Evolutionary conservation across 805 yeast genomes (phyloP), one percentile per base, ranked within the genome.

Genomic region (Peterozyma toletana): DNA sequence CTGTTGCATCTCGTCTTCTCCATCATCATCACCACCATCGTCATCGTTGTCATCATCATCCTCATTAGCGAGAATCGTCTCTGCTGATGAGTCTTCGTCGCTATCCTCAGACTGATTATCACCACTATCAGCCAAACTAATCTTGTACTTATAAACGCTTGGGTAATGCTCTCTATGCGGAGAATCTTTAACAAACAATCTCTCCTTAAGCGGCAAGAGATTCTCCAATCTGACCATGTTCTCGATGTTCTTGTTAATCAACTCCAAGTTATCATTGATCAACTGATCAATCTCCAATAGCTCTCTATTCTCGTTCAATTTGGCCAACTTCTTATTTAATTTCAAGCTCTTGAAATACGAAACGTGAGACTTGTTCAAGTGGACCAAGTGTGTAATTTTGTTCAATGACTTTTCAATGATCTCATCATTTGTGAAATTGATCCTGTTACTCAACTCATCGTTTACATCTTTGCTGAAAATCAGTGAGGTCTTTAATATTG

Each of bases 141-240:
- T n/a, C 11, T 53, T 64, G 45, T 49, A 53, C 9, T 52, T 54
- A 44, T 63, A 67, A 16, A 75, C 48, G 4, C 58, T 55, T 3
- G 71, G 70, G 53, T 71, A 75, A 50, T 75, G 79, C 14, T 53
- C 54, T 45, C 62, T 58, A 53, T 73, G 71, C 1, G 70, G 60
- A 7, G 67, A 59, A 16, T 61, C 58, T 3, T 56, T 46, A 11
- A 60, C 53, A 27, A 67, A 58, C 13, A 71, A 53, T 36, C 71
- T 56, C 30, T 65, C 70, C 31, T 61, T 59, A 9, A 49, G 43
- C 0, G 71, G 66, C 40, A 74, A 48, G 18, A 51, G 51, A 9
- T 50, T 33, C 46, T 75, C 78, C 9, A 70, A 49, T 14, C 43
- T 49, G 31, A 57, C 54, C 31, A 70, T 46, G 41, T 58, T 57